These are phyloP conservation scores for Neocucurbitaria cava DNA, from an alignment of 2,329 filamentous ascomycete genomes.

Conservation along the genomic window DNA sequence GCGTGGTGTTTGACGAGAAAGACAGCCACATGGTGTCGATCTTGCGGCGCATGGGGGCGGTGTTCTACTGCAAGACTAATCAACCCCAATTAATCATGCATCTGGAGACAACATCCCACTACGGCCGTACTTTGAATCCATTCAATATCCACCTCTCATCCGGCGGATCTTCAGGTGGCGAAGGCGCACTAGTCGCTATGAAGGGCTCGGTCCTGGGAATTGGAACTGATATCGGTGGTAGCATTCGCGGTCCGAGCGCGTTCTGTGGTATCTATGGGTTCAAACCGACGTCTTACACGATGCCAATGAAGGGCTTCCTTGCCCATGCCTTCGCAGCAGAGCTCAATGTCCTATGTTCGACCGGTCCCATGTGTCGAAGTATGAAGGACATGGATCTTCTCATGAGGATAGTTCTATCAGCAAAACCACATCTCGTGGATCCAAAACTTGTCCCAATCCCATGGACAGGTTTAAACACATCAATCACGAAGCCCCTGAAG, in stretches of 20 bases:
- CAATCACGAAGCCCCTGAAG: conserved; percentile 36
- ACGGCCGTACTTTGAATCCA: conserved; percentile 52
- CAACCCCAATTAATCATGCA: conserved; percentile 59
- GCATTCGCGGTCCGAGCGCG: conserved; percentile 27
- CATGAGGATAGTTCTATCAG: conserved; percentile 12
- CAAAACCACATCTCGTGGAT: conserved; percentile 23
- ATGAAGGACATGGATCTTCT: conserved; percentile 26
- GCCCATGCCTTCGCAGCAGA: conserved; percentile 16
- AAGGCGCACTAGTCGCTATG: conserved; percentile 28
- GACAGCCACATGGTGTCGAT: conserved; percentile 64
- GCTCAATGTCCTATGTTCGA: conserved; percentile 20
- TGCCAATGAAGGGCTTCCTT: conserved; percentile 19
- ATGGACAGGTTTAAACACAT: conserved; percentile 25
- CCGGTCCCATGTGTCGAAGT: conserved; percentile 24
- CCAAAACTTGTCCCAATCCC: conserved; percentile 24
- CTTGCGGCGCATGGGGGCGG: conserved; percentile 60
- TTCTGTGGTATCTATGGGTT: conserved; percentile 37
- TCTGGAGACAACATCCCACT: conserved; percentile 64
- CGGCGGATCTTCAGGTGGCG: conserved; percentile 54
- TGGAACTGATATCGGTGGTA: conserved; percentile 36
- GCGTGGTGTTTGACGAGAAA: conserved; percentile 54
- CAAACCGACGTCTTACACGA: conserved; percentile 29
- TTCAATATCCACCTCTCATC: conserved; percentile 54
- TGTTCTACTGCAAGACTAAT: conserved; percentile 61
- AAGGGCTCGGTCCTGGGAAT: conserved; percentile 27